Conservation (phyloP, 139 green algal species). For the Chlorokybus atmophyticus region DNA sequence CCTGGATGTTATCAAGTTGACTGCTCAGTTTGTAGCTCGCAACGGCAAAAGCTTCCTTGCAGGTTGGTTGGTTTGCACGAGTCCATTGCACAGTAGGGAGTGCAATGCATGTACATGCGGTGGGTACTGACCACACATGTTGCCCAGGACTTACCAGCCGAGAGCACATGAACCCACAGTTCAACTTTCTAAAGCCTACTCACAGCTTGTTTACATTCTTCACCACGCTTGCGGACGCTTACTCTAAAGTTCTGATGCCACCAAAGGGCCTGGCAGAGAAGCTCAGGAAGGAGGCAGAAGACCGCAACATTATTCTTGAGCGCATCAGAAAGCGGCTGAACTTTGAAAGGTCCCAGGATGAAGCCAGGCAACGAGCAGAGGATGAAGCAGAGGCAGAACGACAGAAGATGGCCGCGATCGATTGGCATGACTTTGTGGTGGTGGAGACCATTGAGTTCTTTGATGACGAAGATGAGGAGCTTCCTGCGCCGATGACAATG, state of each 20-base stretch:
- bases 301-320: slow-evolving; percentile 47
- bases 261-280: slow-evolving; percentile 50
- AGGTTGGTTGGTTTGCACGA: too few relatives aligned
- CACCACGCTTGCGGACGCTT: slow-evolving; percentile 77
- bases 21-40: slow-evolving; percentile 83
- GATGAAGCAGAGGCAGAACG: slow-evolving; percentile 74
- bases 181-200: slow-evolving; percentile 93
- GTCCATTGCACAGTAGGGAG: too few relatives aligned
- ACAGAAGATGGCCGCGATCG: slow-evolving; percentile 68
- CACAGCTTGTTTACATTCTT: slow-evolving; percentile 90
- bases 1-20: slow-evolving; percentile 89
- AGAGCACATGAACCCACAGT: slow-evolving; percentile 69
- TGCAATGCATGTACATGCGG: too few relatives aligned
- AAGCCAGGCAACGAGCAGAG: slow-evolving; percentile 50
- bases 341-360: slow-evolving; percentile 62
- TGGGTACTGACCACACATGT: too few relatives aligned
- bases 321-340: slow-evolving; percentile 72
- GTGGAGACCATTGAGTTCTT: slow-evolving; percentile 94
- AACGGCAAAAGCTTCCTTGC: slow-evolving; percentile 72
- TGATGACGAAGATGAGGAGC: slow-evolving; percentile 72
- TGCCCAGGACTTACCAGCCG: slow-evolving; percentile 55
- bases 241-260: slow-evolving; percentile 83
- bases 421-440: slow-evolving; percentile 96
- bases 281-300: slow-evolving; percentile 44
- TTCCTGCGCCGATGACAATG: slow-evolving; percentile 70